Base-by-base conservation (phyloP, 371 early-diverging fungal species). In the Zopfochytrium polystomum region DNA sequence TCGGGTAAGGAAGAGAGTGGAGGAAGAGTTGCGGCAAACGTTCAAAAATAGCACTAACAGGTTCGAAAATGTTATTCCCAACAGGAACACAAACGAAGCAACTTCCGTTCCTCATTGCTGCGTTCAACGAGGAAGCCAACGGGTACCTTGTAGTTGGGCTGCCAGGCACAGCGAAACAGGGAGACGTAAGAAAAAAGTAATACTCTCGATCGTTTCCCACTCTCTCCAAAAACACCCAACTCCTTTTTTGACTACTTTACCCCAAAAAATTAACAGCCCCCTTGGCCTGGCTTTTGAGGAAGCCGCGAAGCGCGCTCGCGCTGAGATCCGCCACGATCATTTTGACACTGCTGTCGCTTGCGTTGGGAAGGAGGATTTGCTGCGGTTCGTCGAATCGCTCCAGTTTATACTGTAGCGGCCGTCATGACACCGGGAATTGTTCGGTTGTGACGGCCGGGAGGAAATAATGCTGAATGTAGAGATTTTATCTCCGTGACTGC, bases 211-310 rank as follows among this genome's bases (percentile, higher is more conserved):
- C 20, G 29, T 22, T 31, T 11, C 27, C 42, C n/a, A 23, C 31
- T 29, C n/a, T 30, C 34, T 2, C 56, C 20, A n/a, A n/a, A 18
- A 45, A 35, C 13, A n/a, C 20, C 42, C 31, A 9, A 13, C 3
- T 7, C 38, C 20, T 13, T 43, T 55, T 23, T 0, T 29, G 23
- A 46, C 31, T 15, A 3, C 18, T 58, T 30, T 4, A 46, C 2
- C 13, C 33, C 0, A 38, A 33, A 35, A 26, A 42, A 11, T 42
- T n/a, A 27, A 2, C 58, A 90, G 87, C 69, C 80, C 76, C 38
- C 89, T 90, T 68, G 87, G 86, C 4, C 57, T 85, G 27, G 84
- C 88, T 22, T 89, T 90, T 65, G 80, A 85, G 64, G 74, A 77
- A 43, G 82, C 88, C 5, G 89, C 89, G 0, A 60, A 70, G 6